Percentiles rank a stretch among this genome's conserved stretches.
Evolutionary conservation across 306 rosid genomes (phyloP).

Genomic region (Vicia faba): DNA sequence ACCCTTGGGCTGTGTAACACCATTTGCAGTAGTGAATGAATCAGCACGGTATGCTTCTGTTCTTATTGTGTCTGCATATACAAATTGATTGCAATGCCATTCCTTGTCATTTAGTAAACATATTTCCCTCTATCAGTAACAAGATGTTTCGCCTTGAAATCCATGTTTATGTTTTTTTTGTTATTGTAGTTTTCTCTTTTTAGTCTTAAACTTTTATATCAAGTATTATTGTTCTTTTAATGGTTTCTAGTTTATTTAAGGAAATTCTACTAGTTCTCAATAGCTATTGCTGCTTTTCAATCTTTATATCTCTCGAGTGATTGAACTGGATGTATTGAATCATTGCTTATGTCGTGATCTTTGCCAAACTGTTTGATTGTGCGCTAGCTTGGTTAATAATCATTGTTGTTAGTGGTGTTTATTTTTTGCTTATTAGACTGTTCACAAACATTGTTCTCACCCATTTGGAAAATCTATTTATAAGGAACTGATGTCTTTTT

Average conservation of each 20-base stretch:
- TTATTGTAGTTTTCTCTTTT: background rate
- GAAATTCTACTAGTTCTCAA: background rate
- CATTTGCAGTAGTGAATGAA: constrained; percentile 84
- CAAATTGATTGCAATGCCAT: background rate
- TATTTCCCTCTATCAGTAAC: constrained; percentile 8
- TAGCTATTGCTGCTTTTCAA: constrained; percentile 14
- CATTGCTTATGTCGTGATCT: background rate
- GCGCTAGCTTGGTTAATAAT: constrained; percentile 18
- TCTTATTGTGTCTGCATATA: background rate
- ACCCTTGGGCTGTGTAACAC: constrained; percentile 86
- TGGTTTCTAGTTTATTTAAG: background rate
- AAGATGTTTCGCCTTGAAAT: constrained; percentile 17
- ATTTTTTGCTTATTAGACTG: constrained; percentile 24
- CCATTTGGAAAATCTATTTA: constrained; percentile 8
- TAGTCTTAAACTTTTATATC: constrained; percentile 13
- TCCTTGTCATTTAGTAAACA: constrained; percentile 7
- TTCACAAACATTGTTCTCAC: constrained; percentile 28
- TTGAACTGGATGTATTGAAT: constrained; percentile 17
- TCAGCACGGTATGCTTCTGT: constrained; percentile 69
- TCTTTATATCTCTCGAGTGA: constrained; percentile 27
- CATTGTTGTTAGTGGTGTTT: background rate
- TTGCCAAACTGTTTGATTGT: background rate
- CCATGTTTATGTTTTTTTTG: background rate
- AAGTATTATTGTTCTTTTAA: background rate
- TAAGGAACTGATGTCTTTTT: constrained; percentile 30